phyloP scores from a whole-genome alignment of 371 early-diverging fungal genomes.

The Lichtheimia ornata region DNA sequence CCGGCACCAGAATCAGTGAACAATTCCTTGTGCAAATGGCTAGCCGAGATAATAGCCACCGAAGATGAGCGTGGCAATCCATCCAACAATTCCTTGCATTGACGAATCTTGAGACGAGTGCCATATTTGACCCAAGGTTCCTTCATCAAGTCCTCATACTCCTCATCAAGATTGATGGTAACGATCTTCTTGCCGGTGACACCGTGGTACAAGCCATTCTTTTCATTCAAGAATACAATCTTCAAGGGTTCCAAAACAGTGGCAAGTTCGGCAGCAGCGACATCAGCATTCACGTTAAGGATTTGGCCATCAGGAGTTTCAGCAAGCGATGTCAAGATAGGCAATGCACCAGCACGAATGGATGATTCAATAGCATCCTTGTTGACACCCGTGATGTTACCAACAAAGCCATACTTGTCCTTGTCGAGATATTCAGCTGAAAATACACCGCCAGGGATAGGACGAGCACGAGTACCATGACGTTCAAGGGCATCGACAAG shows the following conservation, averaged over 20 bases:
- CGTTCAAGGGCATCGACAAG: constrained; percentile 95
- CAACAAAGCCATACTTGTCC: constrained; percentile 91
- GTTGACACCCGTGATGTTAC: constrained; percentile 86
- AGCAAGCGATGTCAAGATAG: constrained; percentile 94
- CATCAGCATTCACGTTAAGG: constrained; percentile 97
- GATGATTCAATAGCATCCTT: constrained; percentile 89
- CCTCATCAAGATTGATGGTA: constrained; percentile 94
- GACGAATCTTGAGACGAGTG: constrained; percentile 92
- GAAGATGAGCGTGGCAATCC: constrained; percentile 93
- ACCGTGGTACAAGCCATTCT: constrained; percentile 92
- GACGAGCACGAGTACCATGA: constrained; percentile 91
- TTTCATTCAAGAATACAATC: constrained; percentile 94
- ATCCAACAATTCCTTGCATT: constrained; percentile 94
- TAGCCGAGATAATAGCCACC: constrained; percentile 95
- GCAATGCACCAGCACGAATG: constrained; percentile 91
- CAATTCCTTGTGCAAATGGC: constrained; percentile 94
- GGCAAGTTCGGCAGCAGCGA: constrained; percentile 95
- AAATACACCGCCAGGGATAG: constrained; percentile 94
- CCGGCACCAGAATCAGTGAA: constrained; percentile 97
- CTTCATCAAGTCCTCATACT: constrained; percentile 82
- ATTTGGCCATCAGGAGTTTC: constrained; percentile 96
- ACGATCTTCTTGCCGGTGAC: constrained; percentile 92
- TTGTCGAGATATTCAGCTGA: constrained; percentile 92
- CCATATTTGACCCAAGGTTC: constrained; percentile 96
- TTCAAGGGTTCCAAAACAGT: constrained; percentile 95